phyloP scores from a whole-genome alignment of 2,329 filamentous ascomycete genomes.

The Microdochium trichocladiopsis region DNA sequence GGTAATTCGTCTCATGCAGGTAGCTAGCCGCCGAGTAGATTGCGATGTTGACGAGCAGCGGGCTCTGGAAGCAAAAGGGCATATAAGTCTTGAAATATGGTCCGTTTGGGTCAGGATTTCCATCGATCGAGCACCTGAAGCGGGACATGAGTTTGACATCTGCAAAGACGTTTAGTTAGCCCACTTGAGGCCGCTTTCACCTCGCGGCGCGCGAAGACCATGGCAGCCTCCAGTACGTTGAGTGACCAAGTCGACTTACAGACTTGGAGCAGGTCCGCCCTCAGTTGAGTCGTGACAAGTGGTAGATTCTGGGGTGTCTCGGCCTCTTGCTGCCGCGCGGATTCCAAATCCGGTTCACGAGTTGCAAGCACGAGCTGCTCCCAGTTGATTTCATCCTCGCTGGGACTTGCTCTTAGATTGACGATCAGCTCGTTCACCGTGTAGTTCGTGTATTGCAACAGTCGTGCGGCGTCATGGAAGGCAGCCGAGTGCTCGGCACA shows the following conservation, averaged over 20 bases:
- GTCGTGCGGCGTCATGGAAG: constrained; percentile 18
- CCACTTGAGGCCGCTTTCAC: not conserved
- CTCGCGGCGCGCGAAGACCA: not conserved
- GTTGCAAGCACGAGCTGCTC: not conserved
- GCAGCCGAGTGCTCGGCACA: constrained; percentile 17
- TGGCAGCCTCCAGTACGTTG: not conserved
- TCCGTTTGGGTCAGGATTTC: not conserved
- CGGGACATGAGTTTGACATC: constrained; percentile 36
- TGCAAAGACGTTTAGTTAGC: not conserved
- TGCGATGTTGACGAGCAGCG: constrained; percentile 3
- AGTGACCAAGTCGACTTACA: constrained; percentile 24
- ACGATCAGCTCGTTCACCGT: not conserved
- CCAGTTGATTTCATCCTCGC: not conserved
- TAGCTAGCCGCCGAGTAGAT: constrained; percentile 4
- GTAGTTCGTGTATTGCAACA: constrained; percentile 8
- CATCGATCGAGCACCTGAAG: constrained; percentile 28
- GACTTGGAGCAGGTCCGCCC: constrained; percentile 38
- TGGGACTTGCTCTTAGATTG: not conserved
- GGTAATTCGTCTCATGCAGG: constrained; percentile 3
- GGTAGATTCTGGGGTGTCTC: not conserved
- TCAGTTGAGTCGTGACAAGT: constrained; percentile 30
- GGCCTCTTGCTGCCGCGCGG: not conserved
- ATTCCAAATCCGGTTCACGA: not conserved
- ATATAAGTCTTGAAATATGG: constrained; percentile 4
- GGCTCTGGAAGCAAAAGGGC: constrained; percentile 5